Base-by-base conservation (phyloP, 768 basidiomycete genomes). In the Pleurotus eryngii region DNA sequence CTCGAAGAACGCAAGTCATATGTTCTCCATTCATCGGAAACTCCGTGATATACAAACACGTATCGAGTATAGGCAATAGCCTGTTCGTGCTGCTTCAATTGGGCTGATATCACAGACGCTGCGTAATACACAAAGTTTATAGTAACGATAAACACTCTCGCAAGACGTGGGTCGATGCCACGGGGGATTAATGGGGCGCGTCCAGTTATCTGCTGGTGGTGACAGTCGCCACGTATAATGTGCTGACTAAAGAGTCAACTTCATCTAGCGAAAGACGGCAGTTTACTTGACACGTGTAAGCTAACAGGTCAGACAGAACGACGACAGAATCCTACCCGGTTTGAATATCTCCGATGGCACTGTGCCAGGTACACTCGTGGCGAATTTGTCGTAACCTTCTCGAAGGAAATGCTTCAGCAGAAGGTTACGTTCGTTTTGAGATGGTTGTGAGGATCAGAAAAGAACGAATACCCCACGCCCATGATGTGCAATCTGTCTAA, bases 181-280 rank as follows among this genome's bases (percentile, higher is more conserved):
- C 56, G 26, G 4, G 48, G 43, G 6, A 60, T 57, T 1, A 49
- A 35, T 1, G 20, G n/a, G 1, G 26, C 40, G 4, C 42, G 26
- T 15, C 63, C 57, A 8, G 58, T 53, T 3, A 40, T 8, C n/a
- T 51, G 46, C 4, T 57, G 55, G 56, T 64, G 4, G 57, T 2
- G 3, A 63, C 55, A 0, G 64, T 37, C 4, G 54, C 57, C n/a
- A 57, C 60, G 24, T 56, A 66, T 47, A 58, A 55, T 7, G 53
- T 49, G 0, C 30, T 55, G 0, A 64, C 30, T 0, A 66, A 53
- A 4, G 61, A 43, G 56, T 60, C 59, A 2, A 60, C 15, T 12
- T 57, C 15, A 4, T 22, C 45, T 38, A 57, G 45, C 56, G 46
- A 60, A 4, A 48, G 27, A 37, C n/a, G 53, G 2, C 56, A 22